Evolutionary conservation across 768 basidiomycete genomes (phyloP), one percentile per base, ranked within the genome.

Genomic region (Boletellus emodensis): DNA sequence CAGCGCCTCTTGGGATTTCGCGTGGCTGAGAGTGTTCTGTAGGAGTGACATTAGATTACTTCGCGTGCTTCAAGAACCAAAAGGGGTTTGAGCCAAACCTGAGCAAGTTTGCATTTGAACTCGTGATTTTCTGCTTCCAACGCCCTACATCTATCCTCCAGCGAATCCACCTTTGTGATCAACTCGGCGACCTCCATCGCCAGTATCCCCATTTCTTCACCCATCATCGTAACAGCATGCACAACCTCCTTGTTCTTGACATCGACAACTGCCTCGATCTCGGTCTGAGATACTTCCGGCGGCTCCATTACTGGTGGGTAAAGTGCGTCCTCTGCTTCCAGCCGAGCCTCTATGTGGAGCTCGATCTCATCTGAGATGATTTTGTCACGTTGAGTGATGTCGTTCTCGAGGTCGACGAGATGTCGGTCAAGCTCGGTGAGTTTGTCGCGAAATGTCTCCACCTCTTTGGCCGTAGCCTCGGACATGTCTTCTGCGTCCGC

Each of bases 361-460:
- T 70, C 64, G 24, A 73, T 59, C 48, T 69, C 59, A 17, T 61
- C 58, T 4, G 61, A 55, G 30, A 72, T 15, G 32, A 63, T 49
- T 22, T 42, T 36, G 46, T 72, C 61, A 47, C 66, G 67, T 53
- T 74, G 73, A 3, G 52, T 57, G 18, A 74, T 54, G 40, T 69
- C 66, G 47, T 74, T 72, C 52, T 71, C 61, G 22, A 75, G 57
- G 17, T 71, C 68, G 22, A 52, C 3, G 33, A 75, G 48, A 14
- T 65, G 62, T 39, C 49, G 45, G 12, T 65, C 63, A 7, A 74
- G 61, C 4, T 46, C 44, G 22, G 42, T 32, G 48, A 75, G 51
- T n/a, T 58, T 55, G 12, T 71, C 69, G 17, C 52, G 57, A 26
- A 73, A 56, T 4, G 17, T 48, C 20, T 65, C 67, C 28, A 68